Evolutionary conservation across 257 asterid genomes (phyloP), one percentile per base, ranked within the genome.

Genomic region (Paraleonurus japonicus): DNA sequence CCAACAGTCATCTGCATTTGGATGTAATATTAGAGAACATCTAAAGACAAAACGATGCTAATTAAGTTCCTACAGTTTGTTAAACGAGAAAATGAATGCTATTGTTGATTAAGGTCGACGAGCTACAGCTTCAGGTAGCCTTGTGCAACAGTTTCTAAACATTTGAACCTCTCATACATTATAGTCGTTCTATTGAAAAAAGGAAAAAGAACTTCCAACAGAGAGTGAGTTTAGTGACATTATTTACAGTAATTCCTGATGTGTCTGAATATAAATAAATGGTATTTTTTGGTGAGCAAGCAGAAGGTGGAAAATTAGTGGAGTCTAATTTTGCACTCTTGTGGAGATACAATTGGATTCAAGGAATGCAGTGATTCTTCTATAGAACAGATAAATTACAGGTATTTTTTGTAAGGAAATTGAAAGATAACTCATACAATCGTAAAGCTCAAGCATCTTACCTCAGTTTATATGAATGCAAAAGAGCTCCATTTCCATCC

Each of bases 391-490:
- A 67, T 28, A 5, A 32, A 71, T 47, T 48, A 66, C 10, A 50
- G 10, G 72, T 55, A 62, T 2, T 12, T 61, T 45, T 64, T 15
- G 33, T 20, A 68, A 33, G 28, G n/a, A 65, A 62, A 67, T n/a
- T 35, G 28, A 47, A 65, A 47, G 5, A 23, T 11, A 37, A 5
- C 57, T 35, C 58, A 67, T 27, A 50, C 7, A 15, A 28, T 39
- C 65, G 53, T 57, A 76, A 23, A n/a, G 11, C 71, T 70, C 30
- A 39, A 28, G 54, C 20, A 70, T 67, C 82, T 78, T 58, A 71
- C 83, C 76, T 61, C 55, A 55, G 4, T 6, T 11, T 73, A 43
- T 26, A 32, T 11, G 45, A 65, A 58, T 23, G 35, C 4, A 8
- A 59, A 23, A 4, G 22, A 60, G 30, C 50, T 9, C 62, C 61